These are phyloP conservation scores for Neurospora sp. DNA, from an alignment of 495 filamentous ascomycete species.

Conservation along the genomic window DNA sequence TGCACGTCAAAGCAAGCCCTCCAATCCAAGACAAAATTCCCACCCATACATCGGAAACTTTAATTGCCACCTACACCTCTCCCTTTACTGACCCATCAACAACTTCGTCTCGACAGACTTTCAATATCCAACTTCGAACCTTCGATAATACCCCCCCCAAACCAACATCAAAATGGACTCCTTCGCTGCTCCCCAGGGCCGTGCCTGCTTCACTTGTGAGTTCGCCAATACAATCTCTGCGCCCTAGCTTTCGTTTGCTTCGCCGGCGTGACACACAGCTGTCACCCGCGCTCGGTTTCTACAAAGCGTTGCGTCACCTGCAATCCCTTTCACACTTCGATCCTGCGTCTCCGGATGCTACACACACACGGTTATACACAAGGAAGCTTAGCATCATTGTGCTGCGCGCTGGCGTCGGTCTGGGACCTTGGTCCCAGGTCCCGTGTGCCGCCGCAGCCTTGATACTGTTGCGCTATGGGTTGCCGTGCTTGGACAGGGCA, in stretches of 20 bases:
- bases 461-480: not conserved
- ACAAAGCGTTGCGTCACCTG: not conserved
- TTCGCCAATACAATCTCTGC: conserved; percentile 14
- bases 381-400: not conserved
- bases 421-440: not conserved
- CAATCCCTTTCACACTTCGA: not conserved
- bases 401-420: not conserved
- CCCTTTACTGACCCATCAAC: conserved; percentile 9
- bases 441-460: not conserved
- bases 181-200: conserved; percentile 15
- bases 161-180: conserved; percentile 28
- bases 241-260: conserved; percentile 15
- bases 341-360: not conserved
- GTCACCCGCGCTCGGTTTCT: conserved; percentile 1
- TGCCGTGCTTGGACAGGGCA: not conserved
- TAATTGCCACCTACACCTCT: conserved; percentile 8
- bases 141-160: not conserved
- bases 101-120: conserved; percentile 4
- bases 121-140: conserved; percentile 1
- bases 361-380: not conserved
- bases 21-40: conserved; percentile 16
- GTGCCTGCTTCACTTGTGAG: conserved; percentile 42
- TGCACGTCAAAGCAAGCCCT: conserved; percentile 11
- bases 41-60: conserved; percentile 7
- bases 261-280: conserved; percentile 6